Percentiles rank a stretch among this genome's conserved stretches.
Conservation (phyloP, 177 flowering plant species). For the Vitis hybrid region DNA sequence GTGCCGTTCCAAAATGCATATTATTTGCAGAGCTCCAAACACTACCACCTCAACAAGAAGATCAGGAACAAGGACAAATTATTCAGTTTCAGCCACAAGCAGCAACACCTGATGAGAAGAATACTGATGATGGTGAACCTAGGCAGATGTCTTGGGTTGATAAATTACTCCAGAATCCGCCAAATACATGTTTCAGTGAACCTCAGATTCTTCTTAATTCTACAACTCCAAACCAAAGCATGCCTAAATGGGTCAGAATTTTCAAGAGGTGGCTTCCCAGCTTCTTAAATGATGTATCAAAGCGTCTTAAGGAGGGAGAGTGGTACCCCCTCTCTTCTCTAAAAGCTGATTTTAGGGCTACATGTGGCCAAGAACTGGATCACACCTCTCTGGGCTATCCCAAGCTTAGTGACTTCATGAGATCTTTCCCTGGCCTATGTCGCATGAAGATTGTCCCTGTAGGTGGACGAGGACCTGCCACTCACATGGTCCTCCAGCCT, state of each 20-base stretch:
- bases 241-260: constrained; percentile 44
- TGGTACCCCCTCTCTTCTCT: constrained; percentile 64
- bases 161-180: constrained; percentile 17
- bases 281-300: constrained; percentile 33
- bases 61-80: constrained; percentile 2
- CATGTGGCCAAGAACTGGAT: constrained; percentile 53
- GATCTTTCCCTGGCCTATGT: constrained; percentile 42
- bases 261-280: constrained; percentile 61
- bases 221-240: constrained; percentile 6
- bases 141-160: constrained; percentile 33
- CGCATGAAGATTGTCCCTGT: constrained; percentile 38
- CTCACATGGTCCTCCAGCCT: constrained; percentile 56
- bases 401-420: constrained; percentile 63
- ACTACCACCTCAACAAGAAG: constrained; percentile 13
- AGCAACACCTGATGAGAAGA: constrained; percentile 6
- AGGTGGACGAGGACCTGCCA: constrained; percentile 34
- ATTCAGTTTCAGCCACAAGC: background rate
- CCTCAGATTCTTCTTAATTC: constrained; percentile 3
- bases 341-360: constrained; percentile 57
- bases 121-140: constrained; percentile 13
- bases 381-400: constrained; percentile 59
- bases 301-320: constrained; percentile 33
- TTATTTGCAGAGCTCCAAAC: constrained; percentile 17
- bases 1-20: constrained; percentile 29
- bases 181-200: background rate